Base-by-base conservation (phyloP, 352 stramenopile genomes). In the Globisporangium canariense region DNA sequence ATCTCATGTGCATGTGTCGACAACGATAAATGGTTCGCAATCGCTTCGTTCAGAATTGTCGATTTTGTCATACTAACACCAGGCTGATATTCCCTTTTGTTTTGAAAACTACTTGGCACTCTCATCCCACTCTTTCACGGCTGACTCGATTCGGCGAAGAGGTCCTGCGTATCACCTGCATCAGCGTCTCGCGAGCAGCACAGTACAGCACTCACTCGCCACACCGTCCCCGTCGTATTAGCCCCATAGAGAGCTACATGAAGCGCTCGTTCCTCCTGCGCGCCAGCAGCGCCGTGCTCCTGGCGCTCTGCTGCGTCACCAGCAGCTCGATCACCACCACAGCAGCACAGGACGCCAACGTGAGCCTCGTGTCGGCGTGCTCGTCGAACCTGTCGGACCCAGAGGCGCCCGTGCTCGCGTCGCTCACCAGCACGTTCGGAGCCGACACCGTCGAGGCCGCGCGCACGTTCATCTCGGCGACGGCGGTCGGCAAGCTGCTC, bases 401-500 rank as follows among this genome's bases (percentile, higher is more conserved):
- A 11, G 40, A 69, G n/a, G 62, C 72, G 58, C 72, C 72, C 2
- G 66, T 78, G 36, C 14, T 71, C 11, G 63, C 58, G 50, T 59
- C 68, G 47, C 62, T 79, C 14, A n/a, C 18, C 13, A 32, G 43
- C 3, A 38, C 59, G 11, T 52, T 79, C 11, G 69, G 67, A n/a
- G 50, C 49, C 4, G 60, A 64, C 1, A 30, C 68, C 40, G 61
- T 73, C 18, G 20, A 65, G 43, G 60, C 57, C 10, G 46, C 67
- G 34, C 64, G 64, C n/a, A 64, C 34, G 40, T 72, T 79, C 49
- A 49, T 79, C 64, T 59, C 60, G 0, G 53, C 71, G 53, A 75
- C 69, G 14, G 40, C 67, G 16, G 51, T 73, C 30, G 73, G 73
- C 47, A 74, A 79, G 38, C 53, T 86, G 41, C 68, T 90, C 30